These are phyloP conservation scores for Oryza glumipatula DNA, from an alignment of 176 grass and related monocot species.

Conservation along the genomic window DNA sequence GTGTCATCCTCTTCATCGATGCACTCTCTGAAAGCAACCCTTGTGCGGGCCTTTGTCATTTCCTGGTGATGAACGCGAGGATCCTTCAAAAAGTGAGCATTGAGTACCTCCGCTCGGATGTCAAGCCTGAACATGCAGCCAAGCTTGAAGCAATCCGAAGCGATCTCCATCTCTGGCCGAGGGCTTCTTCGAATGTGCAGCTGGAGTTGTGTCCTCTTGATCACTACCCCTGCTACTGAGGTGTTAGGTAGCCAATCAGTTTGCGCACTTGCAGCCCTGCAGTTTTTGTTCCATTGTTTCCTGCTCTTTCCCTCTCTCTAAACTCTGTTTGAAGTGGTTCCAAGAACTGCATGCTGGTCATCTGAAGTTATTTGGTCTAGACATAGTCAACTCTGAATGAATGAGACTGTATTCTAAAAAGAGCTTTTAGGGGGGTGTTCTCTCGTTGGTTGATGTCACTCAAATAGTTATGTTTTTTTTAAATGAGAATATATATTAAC, in stretches of 20 bases:
- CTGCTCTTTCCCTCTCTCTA: too few relatives aligned
- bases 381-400: too few relatives aligned
- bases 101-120: neutral
- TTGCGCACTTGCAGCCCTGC: neutral
- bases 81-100: slow-evolving; percentile 19
- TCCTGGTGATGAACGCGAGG: slow-evolving; percentile 35
- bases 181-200: neutral
- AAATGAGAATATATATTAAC: too few relatives aligned
- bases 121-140: slow-evolving; percentile 17
- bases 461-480: too few relatives aligned
- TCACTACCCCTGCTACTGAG: neutral
- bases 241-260: neutral
- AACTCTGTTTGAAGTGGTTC: too few relatives aligned
- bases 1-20: slow-evolving; percentile 8
- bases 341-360: too few relatives aligned
- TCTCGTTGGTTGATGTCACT: too few relatives aligned
- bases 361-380: too few relatives aligned
- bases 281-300: too few relatives aligned
- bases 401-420: too few relatives aligned
- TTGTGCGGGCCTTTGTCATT: neutral
- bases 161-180: neutral
- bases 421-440: too few relatives aligned
- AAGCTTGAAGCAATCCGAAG: slow-evolving; percentile 10
- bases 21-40: slow-evolving; percentile 4
- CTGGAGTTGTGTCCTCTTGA: slow-evolving; percentile 1